Conservation (phyloP, 2,329 filamentous ascomycete genomes). For the Fusarium buxicola region DNA sequence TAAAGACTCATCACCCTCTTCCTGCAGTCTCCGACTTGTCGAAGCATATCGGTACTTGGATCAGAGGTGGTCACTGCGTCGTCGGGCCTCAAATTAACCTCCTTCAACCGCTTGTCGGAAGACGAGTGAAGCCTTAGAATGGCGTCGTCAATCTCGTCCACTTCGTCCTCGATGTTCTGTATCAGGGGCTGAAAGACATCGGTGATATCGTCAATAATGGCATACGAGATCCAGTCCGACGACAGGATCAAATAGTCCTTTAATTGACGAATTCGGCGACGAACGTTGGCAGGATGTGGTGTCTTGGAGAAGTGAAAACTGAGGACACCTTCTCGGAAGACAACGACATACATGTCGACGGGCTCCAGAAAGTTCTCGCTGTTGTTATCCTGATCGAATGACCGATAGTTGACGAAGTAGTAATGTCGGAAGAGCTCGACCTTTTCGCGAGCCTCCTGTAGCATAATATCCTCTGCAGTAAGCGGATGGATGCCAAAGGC, state of each 20-base stretch:
- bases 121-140: conserved; percentile 85
- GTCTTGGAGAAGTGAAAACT: conserved; percentile 98
- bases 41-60: conserved; percentile 82
- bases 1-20: conserved; percentile 99
- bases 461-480: conserved; percentile 95
- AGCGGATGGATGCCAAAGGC: conserved; percentile 96
- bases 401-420: conserved; percentile 98
- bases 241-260: conserved; percentile 93
- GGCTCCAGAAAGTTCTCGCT: conserved; percentile 93
- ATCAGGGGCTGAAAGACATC: conserved; percentile 95
- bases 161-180: conserved; percentile 92
- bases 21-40: conserved; percentile 90
- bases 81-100: conserved; percentile 60
- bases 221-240: conserved; percentile 98
- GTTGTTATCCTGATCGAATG: conserved; percentile 93
- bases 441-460: conserved; percentile 97
- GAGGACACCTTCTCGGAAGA: conserved; percentile 94
- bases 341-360: conserved; percentile 96
- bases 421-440: conserved; percentile 97
- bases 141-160: conserved; percentile 94
- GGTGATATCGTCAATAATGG: conserved; percentile 97
- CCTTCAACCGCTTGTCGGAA: conserved; percentile 56
- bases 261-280: conserved; percentile 90
- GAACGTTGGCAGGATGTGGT: conserved; percentile 95
- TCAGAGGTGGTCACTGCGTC: conserved; percentile 59